Percentiles rank a stretch among this genome's conserved stretches.
These are phyloP conservation scores for Cladophialophora chaetospira DNA, from an alignment of 2,329 filamentous ascomycete species.

Conservation along the genomic window DNA sequence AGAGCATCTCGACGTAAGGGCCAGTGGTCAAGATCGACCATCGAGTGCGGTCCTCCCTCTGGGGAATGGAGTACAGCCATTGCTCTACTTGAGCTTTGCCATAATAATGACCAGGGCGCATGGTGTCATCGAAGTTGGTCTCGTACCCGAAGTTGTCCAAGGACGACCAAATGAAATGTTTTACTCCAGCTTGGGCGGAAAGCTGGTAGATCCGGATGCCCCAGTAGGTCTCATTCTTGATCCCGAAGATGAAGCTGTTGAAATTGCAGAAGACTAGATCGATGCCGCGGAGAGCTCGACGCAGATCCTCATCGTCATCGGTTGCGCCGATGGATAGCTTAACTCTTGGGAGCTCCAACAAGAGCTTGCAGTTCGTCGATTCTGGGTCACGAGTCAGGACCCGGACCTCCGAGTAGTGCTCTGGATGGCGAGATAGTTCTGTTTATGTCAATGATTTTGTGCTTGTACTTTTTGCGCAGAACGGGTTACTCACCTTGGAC, in stretches of 20 bases:
- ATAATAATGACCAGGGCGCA: not conserved
- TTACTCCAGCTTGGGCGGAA: not conserved
- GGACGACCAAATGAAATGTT: not conserved
- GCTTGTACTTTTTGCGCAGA: not conserved
- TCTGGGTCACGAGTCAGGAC: not conserved
- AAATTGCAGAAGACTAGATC: not conserved
- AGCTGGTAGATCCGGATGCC: not conserved
- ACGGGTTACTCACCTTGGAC: not conserved
- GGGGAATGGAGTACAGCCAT: not conserved
- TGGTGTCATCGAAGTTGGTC: not conserved
- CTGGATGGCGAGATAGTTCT: not conserved
- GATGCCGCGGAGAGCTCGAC: not conserved
- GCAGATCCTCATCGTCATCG: not conserved
- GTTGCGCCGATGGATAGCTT: not conserved
- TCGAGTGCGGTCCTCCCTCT: not conserved
- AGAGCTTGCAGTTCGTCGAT: not conserved
- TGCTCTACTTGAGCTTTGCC: not conserved
- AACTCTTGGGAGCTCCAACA: conserved; percentile 27
- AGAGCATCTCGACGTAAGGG: not conserved
- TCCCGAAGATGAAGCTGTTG: not conserved
- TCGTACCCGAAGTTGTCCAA: not conserved
- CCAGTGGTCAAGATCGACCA: not conserved
- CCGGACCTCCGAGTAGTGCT: not conserved
- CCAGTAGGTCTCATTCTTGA: not conserved
- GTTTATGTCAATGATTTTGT: not conserved